Percentiles rank a stretch among this genome's conserved stretches.
phyloP scores from a whole-genome alignment of 1,139 yeast species.

The Nadsonia commutata region DNA sequence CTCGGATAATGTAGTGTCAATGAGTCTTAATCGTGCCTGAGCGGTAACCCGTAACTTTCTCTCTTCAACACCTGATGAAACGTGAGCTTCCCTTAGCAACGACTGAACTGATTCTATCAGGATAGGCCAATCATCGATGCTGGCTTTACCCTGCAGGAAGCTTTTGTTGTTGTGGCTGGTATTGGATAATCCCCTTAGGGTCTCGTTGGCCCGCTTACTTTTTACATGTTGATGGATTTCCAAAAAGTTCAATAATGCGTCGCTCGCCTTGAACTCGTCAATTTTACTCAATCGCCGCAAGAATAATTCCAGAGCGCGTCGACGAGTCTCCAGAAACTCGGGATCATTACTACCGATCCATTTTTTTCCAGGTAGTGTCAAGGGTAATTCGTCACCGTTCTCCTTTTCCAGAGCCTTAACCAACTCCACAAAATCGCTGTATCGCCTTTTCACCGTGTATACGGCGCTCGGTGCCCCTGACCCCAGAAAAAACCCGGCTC shows the following conservation, averaged over 20 bases:
- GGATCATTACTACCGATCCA: slow-evolving; percentile 18
- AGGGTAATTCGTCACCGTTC: slow-evolving; percentile 32
- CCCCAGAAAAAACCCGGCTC: too few species aligned
- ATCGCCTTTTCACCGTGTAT: slow-evolving; percentile 29
- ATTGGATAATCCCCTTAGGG: too few species aligned
- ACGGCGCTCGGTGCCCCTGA: slow-evolving; percentile 11
- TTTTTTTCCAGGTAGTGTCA: slow-evolving; percentile 31
- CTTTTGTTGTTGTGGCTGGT: too few species aligned
- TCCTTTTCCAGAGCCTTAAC: slow-evolving; percentile 32
- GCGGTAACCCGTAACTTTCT: slow-evolving; percentile 17
- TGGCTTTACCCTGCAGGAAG: background rate
- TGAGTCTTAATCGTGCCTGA: slow-evolving; percentile 17
- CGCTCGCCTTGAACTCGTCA: slow-evolving; percentile 18
- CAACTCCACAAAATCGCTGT: slow-evolving; percentile 38
- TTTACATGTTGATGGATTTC: slow-evolving; percentile 14
- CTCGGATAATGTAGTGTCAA: slow-evolving; percentile 13
- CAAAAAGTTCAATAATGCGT: background rate
- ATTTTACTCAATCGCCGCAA: slow-evolving; percentile 20
- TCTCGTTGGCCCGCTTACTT: slow-evolving; percentile 7
- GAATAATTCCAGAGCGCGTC: slow-evolving; percentile 21
- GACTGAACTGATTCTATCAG: slow-evolving; percentile 14
- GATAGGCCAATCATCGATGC: slow-evolving; percentile 18
- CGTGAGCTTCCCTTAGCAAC: slow-evolving; percentile 13
- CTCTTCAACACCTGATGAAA: slow-evolving; percentile 11
- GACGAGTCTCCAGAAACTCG: slow-evolving; percentile 20